phyloP scores from a whole-genome alignment of 345 rosid species.

The Heritiera fomes region DNA sequence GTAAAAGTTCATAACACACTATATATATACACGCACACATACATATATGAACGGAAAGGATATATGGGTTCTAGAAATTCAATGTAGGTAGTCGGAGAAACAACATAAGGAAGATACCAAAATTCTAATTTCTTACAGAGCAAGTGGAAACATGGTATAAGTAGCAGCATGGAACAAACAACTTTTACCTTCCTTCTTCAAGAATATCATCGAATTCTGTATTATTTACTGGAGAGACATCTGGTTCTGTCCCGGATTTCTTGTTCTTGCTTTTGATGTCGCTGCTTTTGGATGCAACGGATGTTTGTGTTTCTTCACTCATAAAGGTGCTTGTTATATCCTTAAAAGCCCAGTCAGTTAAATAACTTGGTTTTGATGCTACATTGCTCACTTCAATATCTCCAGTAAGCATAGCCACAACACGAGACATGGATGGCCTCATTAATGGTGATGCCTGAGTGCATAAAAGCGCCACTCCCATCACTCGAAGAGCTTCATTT shows the following conservation, averaged over 20 bases:
- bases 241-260: background rate
- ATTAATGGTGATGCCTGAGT: slow-evolving; percentile 46
- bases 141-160: too few relatives aligned
- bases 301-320: background rate
- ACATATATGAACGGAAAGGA: too few relatives aligned
- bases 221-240: too few relatives aligned
- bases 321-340: slow-evolving; percentile 18
- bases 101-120: too few relatives aligned
- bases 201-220: background rate
- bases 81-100: too few relatives aligned
- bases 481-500: slow-evolving; percentile 48
- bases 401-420: slow-evolving; percentile 9
- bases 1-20: too few relatives aligned
- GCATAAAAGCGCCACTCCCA: slow-evolving; percentile 57
- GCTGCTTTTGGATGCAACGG: background rate
- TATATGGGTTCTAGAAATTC: too few relatives aligned
- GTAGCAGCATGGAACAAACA: too few relatives aligned
- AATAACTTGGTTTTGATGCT: slow-evolving; percentile 51
- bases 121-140: too few relatives aligned
- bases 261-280: background rate
- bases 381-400: slow-evolving; percentile 39
- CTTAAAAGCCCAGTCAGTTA: slow-evolving; percentile 51
- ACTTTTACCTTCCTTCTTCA: background rate
- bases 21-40: too few relatives aligned
- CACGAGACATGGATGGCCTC: slow-evolving; percentile 46